Evolutionary conservation across 805 yeast species (phyloP), one percentile per base, ranked within the genome.

Genomic region (Deakozyma indianensis): DNA sequence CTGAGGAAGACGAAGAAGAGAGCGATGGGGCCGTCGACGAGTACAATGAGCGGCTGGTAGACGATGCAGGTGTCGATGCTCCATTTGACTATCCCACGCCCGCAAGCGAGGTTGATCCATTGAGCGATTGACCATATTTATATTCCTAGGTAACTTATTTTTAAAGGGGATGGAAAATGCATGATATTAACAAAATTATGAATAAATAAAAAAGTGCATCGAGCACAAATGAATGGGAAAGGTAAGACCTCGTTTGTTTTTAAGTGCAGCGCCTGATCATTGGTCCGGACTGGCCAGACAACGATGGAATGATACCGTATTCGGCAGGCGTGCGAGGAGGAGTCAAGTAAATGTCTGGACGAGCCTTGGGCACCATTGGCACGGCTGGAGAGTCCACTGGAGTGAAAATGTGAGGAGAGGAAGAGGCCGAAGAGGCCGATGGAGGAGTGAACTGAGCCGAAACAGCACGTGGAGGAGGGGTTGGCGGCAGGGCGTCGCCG

Each of bases 381-480:
- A 3, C 38, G 14, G 28, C 28, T n/a, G 38, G 38, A 7, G 38
- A 32, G 18, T 32, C 38, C 5, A 32, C 38, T 32, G 38, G 38
- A 5, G 38, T 32, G 38, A 32, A 35, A 25, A 22, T 43, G 23
- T 35, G 35, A 46, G 48, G 23, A 49, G 58, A 51, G 1, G 58
- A 51, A 25, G 53, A 44, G 1, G 61, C 52, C n/a, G 60, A 50
- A 3, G 63, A 57, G 11, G 62, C 53, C 9, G 65, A 57, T 11
- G 65, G 65, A 16, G 66, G 65, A 5, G 66, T 62, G 40, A 58
- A 48, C 22, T 58, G 58, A 42, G 53, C 47, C 32, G 51, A 43
- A 14, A 49, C 43, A 16, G 56, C 43, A 9, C 53, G 54, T 14
- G 51, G 51, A 21, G 52, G 55, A 15, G 56, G 47, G 41, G 52